Conservation (phyloP, 2,329 filamentous ascomycete genomes). For the Ophiosphaerella korrae region DNA sequence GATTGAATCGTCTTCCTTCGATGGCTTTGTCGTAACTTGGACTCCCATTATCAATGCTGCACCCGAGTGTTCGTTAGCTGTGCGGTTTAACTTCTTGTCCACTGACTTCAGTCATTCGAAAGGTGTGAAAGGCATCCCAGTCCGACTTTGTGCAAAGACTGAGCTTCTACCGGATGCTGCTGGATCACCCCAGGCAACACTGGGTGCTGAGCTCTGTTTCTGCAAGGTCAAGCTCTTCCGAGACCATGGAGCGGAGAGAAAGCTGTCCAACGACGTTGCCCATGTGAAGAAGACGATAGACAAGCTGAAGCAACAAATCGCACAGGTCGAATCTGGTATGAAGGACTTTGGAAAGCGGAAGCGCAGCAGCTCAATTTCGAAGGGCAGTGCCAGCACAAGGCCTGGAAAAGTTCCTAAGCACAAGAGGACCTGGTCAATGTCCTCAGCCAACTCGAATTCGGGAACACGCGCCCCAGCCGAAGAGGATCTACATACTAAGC, state of each 20-base stretch:
- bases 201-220: slow-evolving; percentile 75
- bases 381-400: slow-evolving; percentile 57
- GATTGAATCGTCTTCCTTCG: slow-evolving; percentile 73
- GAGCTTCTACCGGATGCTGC: slow-evolving; percentile 64
- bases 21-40: slow-evolving; percentile 93
- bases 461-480: slow-evolving; percentile 53
- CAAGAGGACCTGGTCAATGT: slow-evolving; percentile 94
- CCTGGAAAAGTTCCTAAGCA: slow-evolving; percentile 88
- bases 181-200: slow-evolving; percentile 50
- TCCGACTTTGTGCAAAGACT: slow-evolving; percentile 90
- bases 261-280: slow-evolving; percentile 90
- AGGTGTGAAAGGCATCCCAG: slow-evolving; percentile 95
- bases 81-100: slow-evolving; percentile 97
- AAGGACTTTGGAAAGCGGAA: slow-evolving; percentile 66
- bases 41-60: slow-evolving; percentile 68
- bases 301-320: slow-evolving; percentile 91
- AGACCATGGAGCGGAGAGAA: slow-evolving; percentile 93
- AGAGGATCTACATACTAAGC: slow-evolving; percentile 79
- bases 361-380: slow-evolving; percentile 59
- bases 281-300: slow-evolving; percentile 97
- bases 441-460: slow-evolving; percentile 63
- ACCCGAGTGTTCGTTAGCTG: slow-evolving; percentile 82
- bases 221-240: slow-evolving; percentile 98
- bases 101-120: slow-evolving; percentile 99
- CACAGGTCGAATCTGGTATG: slow-evolving; percentile 69